phyloP scores from a whole-genome alignment of 495 filamentous ascomycete genomes.

The Hypoxylon rickii region DNA sequence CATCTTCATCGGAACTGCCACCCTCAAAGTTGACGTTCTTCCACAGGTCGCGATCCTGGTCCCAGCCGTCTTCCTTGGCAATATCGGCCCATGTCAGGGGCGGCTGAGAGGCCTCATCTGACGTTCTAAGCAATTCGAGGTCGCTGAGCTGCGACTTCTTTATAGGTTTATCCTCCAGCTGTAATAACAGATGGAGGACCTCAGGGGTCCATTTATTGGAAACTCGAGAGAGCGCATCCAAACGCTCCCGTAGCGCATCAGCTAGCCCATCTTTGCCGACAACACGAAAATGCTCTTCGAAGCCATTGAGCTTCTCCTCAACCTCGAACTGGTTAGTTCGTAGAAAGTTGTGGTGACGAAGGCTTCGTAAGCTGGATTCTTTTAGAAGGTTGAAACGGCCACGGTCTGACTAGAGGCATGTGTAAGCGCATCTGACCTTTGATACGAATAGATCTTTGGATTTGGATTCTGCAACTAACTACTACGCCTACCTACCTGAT shows the following conservation, averaged over 20 bases:
- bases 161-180: conserved; percentile 80
- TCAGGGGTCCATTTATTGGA: conserved; percentile 73
- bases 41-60: conserved; percentile 76
- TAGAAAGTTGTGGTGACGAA: conserved; percentile 64
- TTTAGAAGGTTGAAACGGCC: conserved; percentile 52
- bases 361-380: conserved; percentile 56
- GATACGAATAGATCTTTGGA: not conserved
- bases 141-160: conserved; percentile 66
- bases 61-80: conserved; percentile 70
- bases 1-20: conserved; percentile 64
- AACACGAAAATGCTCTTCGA: conserved; percentile 87
- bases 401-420: conserved; percentile 43
- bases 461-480: not conserved
- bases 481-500: conserved; percentile 24
- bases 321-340: conserved; percentile 92
- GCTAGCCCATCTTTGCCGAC: conserved; percentile 77
- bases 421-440: conserved; percentile 9
- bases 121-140: conserved; percentile 57
- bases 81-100: conserved; percentile 76
- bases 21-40: conserved; percentile 72
- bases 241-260: conserved; percentile 69
- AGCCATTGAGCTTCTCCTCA: conserved; percentile 69
- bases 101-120: conserved; percentile 45
- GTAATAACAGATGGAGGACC: conserved; percentile 74
- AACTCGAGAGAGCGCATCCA: conserved; percentile 60